Base-by-base conservation (phyloP, 208 protist species). In the Trypanosoma melophagium region DNA sequence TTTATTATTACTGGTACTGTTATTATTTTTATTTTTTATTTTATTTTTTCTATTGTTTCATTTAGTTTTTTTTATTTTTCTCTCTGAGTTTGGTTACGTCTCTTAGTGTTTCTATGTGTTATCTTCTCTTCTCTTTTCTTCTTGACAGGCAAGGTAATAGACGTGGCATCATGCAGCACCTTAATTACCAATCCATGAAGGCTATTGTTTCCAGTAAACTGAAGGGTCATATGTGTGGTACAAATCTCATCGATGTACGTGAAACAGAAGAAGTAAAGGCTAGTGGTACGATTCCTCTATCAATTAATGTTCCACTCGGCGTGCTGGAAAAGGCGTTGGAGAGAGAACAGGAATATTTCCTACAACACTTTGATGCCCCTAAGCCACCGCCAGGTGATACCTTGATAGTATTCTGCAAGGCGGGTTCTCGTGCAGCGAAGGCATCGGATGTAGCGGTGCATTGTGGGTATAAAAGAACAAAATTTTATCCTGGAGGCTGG, bases 401-500 rank as follows among this genome's bases (percentile, higher is more conserved):
- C 59, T 25, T 93, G n/a, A 82, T 93, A 8, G 78, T 80, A 19
- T 93, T 90, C 72, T 93, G 87, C 71, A 60, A 85, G 31, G 54
- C 50, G 22, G 87, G 87, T 49, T 70, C 63, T 41, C 66, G 87
- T 3, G 81, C 87, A 0, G 80, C 84, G 70, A 80, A 81, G 63
- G 87, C 77, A 10, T 79, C 77, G 14, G 42, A 44, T 12, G 52
- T 78, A 13, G 74, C 89, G 19, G 31, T 52, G 0, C 59, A 69
- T 12, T 63, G 75, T 25, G 81, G 82, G 25, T 93, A 86, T 72
- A 78, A 52, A 52, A 76, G 87, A 28, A 81, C 88, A 0, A 81
- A 86, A 67, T 50, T 87, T 10, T 93, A 84, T 62, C 80, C 84
- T 13, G 87, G 87, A 40, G 85, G 87, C 68, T 93, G 87, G 87